Conservation (phyloP, 805 yeast species). For the Candida nanaspora region DNA sequence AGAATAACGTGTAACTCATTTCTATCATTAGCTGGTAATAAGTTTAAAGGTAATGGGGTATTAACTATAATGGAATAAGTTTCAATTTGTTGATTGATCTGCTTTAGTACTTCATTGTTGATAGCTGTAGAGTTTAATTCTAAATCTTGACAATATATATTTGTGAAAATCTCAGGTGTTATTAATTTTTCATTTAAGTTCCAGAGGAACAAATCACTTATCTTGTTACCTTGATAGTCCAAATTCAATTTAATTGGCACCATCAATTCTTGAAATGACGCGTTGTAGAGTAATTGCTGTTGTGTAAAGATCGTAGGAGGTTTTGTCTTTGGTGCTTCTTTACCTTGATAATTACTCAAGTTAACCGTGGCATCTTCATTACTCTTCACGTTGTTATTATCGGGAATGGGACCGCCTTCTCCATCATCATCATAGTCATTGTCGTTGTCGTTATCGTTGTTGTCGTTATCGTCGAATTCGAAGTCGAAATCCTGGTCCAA, state of each 20-base stretch:
- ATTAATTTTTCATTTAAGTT: conserved; percentile 56
- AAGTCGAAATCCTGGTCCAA: conserved; percentile 48
- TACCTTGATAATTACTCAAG: conserved; percentile 27
- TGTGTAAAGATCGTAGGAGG: conserved; percentile 25
- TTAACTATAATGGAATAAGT: conserved; percentile 60
- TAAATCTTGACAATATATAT: conserved; percentile 72
- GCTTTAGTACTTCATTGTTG: conserved; percentile 55
- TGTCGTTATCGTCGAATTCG: conserved; percentile 20
- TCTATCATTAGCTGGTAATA: conserved; percentile 16
- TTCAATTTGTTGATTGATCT: conserved; percentile 75
- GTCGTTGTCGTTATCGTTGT: conserved; percentile 23
- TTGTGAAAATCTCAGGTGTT: conserved; percentile 70
- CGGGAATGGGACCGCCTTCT: neutral
- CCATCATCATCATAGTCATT: conserved; percentile 2
- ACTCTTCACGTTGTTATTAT: conserved; percentile 2
- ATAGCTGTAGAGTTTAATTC: conserved; percentile 60
- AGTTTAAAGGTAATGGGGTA: conserved; percentile 48
- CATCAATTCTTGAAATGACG: conserved; percentile 34
- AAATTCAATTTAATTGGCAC: conserved; percentile 63
- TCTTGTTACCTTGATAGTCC: conserved; percentile 46
- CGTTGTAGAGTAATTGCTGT: conserved; percentile 25
- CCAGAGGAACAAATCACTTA: conserved; percentile 71
- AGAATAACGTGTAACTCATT: conserved; percentile 69
- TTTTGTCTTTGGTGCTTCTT: conserved; percentile 33
- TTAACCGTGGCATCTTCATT: conserved; percentile 11